Base-by-base conservation (phyloP, 306 rosid genomes). In the Vigna radiata region DNA sequence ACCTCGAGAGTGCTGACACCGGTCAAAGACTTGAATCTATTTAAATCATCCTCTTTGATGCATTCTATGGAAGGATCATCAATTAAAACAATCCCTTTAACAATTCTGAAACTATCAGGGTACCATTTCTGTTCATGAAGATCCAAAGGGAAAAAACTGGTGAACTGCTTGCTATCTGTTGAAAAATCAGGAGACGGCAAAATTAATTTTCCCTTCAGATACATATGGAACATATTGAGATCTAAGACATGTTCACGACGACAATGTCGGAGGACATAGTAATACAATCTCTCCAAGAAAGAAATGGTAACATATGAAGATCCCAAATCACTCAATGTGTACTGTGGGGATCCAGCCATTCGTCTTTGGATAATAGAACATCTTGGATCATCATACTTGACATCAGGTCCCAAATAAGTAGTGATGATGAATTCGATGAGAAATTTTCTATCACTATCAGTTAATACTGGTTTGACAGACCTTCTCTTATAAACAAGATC, bases 111-210 rank as follows among this genome's bases (percentile, higher is more conserved):
- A 83, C 88, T 88, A 23, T 86, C 82, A 6, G 90, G 94, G 56
- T 75, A 85, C 97, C 94, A 89, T 75, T 83, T 86, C 85, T 91
- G 97, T 56, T 58, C 63, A 79, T 91, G 94, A 77, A 89, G 89
- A 78, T 74, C 74, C 82, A 80, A 78, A 80, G 97, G 94, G 54
- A 88, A 89, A 70, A 91, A 29, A 44, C 75, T 77, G 0, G 89
- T 88, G 83, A 91, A 91, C 83, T 91, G 92, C 70, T 48, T 18
- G 62, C 74, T 47, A 29, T 84, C 85, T 73, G 70, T 70, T 0
- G 21, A 55, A 19, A 67, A 81, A 54, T 43, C 82, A 12, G 78
- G 62, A 41, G 52, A 58, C 50, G 87, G 78, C 55, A 81, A 81
- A 14, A 31, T 21, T 52, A 86, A 83, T 12, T 65, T 78, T 15